Base-by-base conservation (phyloP, 2,329 filamentous ascomycete genomes). In the Paecilomyces variotii region DNA sequence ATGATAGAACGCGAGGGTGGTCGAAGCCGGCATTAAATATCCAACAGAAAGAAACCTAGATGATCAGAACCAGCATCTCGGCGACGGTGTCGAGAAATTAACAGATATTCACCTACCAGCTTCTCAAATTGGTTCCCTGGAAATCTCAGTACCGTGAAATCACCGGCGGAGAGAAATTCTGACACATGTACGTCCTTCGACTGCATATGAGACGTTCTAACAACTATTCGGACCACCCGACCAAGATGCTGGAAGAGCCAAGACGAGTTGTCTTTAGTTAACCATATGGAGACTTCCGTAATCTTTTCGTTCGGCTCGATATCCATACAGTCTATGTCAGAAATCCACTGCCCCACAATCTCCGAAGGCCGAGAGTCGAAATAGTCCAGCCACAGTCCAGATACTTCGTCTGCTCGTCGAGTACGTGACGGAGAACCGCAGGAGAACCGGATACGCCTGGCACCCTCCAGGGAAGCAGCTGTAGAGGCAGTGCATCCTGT, bases 281-380 rank as follows among this genome's bases (percentile, higher is more conserved):
- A 39, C 30, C 56, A 54, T 53, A 55, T 30, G 24, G 56, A 54
- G 14, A 57, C 24, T 54, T 53, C 56, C 6, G 27, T 30, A 30
- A 57, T 25, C 39, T 32, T 25, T 51, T 57, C 56, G 5, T 54
- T 34, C 25, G 28, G 50, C 11, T 45, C 51, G 12, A 57, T 30
- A 27, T 34, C 28, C 50, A 57, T 54, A 14, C 14, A 54, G 12
- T 57, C 56, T 27, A 27, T 34, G 24, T 57, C 51, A 12, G 51
- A 54, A 35, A 57, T 24, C 56, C 56, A 57, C 50, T 54, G 56
- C n/a, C 51, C 56, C 9, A 55, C 56, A 27, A 57, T 57, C 24
- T 19, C 45, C 45, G 45, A 26, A 50, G 45, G n/a, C 19, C 24
- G 45, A 14, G 45, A 25, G 9, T 50, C 5, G n/a, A 26, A 24